Evolutionary conservation across 2,329 filamentous ascomycete genomes (phyloP), one percentile per base, ranked within the genome.

Genomic region (Metarhizium album): DNA sequence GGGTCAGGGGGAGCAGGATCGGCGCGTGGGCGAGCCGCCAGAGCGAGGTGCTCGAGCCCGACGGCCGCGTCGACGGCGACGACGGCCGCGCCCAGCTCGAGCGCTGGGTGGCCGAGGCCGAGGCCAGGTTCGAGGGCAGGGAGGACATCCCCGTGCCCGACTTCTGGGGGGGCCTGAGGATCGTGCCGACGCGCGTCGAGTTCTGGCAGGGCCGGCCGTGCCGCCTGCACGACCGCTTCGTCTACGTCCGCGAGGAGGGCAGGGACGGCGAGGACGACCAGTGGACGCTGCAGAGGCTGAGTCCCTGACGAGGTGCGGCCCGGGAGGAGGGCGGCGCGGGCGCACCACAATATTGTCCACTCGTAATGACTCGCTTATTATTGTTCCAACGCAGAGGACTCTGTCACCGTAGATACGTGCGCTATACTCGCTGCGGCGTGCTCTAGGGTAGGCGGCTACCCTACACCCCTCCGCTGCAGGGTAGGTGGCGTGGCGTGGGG

Each of bases 161-260:
- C 9, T 96, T 95, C 66, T 98, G 93, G 93, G 93, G 93, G 29
- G 93, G 93, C 0, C 65, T 96, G 65, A 82, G 91, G 59, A 79
- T 98, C 53, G 76, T 90, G 56, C 91, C 93, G 0, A 86, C 90
- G 62, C 80, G 82, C 59, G 78, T 98, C 46, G 93, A 98, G 76
- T 98, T 98, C 66, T 98, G 93, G 82, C 90, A 96, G 74, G 93
- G 93, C 2, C 79, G 93, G 60, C 79, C 88, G 64, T 95, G 85
- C 70, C 78, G 93, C 53, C 70, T 98, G 67, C 93, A 98, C 70
- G 93, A 98, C 74, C 84, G 93, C 23, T 97, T 98, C 66, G 78
- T 83, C 54, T 97, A 96, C 70, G 80, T 82, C 51, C 82, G 79
- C 64, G 75, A 79, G 47, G 73, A 71, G 48, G 67, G 59, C 22